Percentiles rank a stretch among this genome's conserved stretches.
Conservation (phyloP, 2,329 filamentous ascomycete genomes). For the Myriosclerotinia curreyana region DNA sequence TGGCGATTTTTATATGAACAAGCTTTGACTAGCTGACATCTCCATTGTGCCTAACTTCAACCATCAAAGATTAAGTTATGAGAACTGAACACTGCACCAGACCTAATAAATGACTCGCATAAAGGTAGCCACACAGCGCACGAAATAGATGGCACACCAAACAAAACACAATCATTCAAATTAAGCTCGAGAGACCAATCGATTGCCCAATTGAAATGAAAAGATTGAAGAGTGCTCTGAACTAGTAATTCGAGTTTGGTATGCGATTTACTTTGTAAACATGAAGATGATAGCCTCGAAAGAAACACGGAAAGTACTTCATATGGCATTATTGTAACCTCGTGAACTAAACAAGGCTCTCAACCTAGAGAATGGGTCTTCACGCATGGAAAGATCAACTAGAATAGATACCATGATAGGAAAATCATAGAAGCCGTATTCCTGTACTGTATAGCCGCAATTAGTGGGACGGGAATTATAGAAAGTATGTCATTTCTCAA, state of each 20-base stretch:
- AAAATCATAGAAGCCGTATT: not conserved
- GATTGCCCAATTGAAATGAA: no score
- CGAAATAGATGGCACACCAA: no score
- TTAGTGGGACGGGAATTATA: not conserved
- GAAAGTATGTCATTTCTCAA: not conserved
- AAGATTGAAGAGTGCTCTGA: no score
- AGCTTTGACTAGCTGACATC: not conserved
- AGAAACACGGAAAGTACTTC: not conserved
- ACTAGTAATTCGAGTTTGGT: no score
- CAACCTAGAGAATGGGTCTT: not conserved
- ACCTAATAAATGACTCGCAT: not conserved
- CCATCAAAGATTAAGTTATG: not conserved
- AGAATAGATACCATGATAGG: not conserved
- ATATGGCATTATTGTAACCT: not conserved
- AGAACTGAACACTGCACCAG: not conserved
- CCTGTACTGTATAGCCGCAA: not conserved
- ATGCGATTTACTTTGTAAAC: no score
- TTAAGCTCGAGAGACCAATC: no score
- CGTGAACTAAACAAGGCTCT: not conserved
- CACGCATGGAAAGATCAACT: not conserved
- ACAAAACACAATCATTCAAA: no score
- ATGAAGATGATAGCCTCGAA: no score
- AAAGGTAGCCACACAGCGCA: no score
- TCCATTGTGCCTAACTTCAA: not conserved
- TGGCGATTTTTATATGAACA: not conserved